phyloP scores from a whole-genome alignment of 352 stramenopile genomes.

The Peronospora farinosa region DNA sequence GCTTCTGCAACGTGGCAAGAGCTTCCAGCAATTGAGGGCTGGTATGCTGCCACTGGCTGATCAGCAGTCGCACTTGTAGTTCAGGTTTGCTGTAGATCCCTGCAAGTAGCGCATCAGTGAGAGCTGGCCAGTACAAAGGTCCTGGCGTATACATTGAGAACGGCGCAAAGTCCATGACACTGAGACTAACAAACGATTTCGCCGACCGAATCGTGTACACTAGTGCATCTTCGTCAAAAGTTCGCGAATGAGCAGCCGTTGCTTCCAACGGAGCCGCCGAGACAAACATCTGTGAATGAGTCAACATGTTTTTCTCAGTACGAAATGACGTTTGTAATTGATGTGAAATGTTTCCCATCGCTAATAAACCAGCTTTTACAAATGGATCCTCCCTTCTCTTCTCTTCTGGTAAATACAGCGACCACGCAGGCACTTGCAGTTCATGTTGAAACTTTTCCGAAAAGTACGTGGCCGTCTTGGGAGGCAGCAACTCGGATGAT shows the following conservation, averaged over 20 bases:
- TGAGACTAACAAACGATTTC: constrained; percentile 48
- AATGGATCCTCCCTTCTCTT: constrained; percentile 46
- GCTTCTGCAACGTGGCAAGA: constrained; percentile 40
- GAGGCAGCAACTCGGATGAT: constrained; percentile 23
- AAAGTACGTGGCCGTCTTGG: constrained; percentile 40
- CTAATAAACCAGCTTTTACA: constrained; percentile 29
- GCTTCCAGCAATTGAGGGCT: constrained; percentile 47
- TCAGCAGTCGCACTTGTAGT: constrained; percentile 53
- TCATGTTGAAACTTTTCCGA: constrained; percentile 51
- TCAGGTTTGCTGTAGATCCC: constrained; percentile 49
- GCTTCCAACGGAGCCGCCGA: constrained; percentile 55
- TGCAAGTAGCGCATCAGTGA: constrained; percentile 55
- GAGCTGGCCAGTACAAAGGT: constrained; percentile 57
- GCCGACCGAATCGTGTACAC: constrained; percentile 69
- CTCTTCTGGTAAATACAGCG: constrained; percentile 31
- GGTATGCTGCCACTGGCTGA: constrained; percentile 76
- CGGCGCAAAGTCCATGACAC: constrained; percentile 78
- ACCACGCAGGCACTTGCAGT: constrained; percentile 61
- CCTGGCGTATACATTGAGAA: constrained; percentile 63
- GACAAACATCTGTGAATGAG: constrained; percentile 43
- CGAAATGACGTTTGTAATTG: constrained; percentile 35
- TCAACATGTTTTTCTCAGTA: neutral
- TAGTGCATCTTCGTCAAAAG: constrained; percentile 66
- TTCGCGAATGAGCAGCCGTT: constrained; percentile 38
- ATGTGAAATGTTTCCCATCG: constrained; percentile 47